Percentiles rank a stretch among this genome's conserved stretches.
Evolutionary conservation across 345 rosid species (phyloP).

Genomic region (Eucalyptus cladocalyx): DNA sequence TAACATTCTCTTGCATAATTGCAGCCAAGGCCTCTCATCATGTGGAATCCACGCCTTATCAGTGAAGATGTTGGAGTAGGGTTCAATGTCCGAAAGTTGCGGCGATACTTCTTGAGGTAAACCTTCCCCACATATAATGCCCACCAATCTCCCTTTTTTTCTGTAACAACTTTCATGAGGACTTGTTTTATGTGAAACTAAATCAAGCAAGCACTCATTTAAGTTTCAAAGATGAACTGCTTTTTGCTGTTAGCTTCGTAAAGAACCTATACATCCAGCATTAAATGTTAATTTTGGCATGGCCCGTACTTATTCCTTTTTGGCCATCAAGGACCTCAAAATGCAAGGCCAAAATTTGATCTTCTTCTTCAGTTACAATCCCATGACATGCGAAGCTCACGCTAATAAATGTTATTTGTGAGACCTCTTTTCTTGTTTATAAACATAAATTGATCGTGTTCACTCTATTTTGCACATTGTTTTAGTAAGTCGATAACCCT

Average conservation of each 20-base stretch:
- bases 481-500: neutral
- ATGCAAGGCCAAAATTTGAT: neutral
- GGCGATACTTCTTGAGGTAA: conserved; percentile 77
- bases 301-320: neutral
- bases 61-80: conserved; percentile 98
- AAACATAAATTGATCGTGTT: neutral
- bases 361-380: neutral
- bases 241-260: neutral
- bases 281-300: neutral
- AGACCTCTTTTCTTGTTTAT: neutral
- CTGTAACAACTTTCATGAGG: neutral
- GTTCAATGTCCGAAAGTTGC: conserved; percentile 73
- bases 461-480: neutral
- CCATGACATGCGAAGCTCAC: neutral
- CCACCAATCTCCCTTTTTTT: neutral
- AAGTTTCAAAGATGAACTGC: neutral
- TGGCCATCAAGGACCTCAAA: neutral
- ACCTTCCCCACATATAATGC: neutral
- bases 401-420: neutral
- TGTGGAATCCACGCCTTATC: conserved; percentile 97
- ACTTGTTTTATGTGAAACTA: neutral
- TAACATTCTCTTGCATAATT: neutral
- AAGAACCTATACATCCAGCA: neutral
- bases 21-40: conserved; percentile 90
- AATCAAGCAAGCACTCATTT: neutral